Conservation (phyloP, 495 filamentous ascomycete genomes). For the Xylaria grammica region DNA sequence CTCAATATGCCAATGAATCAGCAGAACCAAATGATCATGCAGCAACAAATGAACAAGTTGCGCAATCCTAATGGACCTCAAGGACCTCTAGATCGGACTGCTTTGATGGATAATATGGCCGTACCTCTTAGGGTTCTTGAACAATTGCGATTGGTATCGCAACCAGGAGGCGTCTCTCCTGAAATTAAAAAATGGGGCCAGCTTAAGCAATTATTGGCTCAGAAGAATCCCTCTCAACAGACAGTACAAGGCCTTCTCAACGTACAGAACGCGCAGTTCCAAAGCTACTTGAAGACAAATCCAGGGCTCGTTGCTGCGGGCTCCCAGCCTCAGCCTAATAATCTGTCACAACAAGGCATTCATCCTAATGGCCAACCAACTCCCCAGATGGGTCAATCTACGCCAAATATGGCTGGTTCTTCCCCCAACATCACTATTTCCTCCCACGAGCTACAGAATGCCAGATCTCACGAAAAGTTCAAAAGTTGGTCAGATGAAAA, state of each 20-base stretch:
- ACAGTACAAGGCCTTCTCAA: constrained; percentile 52
- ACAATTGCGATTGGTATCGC: constrained; percentile 24
- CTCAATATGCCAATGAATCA: constrained; percentile 41
- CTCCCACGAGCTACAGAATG: constrained; percentile 52
- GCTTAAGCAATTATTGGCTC: constrained; percentile 65
- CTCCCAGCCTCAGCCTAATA: constrained; percentile 30
- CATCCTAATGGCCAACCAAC: constrained; percentile 43
- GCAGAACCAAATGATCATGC: constrained; percentile 42
- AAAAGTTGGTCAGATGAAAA: constrained; percentile 58
- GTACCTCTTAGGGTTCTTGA: constrained; percentile 35
- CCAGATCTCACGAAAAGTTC: constrained; percentile 45
- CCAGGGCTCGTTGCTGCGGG: constrained; percentile 25
- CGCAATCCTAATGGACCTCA: constrained; percentile 30
- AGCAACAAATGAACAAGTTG: constrained; percentile 40
- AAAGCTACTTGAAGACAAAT: constrained; percentile 35
- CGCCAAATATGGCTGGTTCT: constrained; percentile 32
- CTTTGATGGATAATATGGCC: constrained; percentile 47
- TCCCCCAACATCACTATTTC: constrained; percentile 29
- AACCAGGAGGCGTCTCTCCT: constrained; percentile 49
- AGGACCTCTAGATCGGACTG: constrained; percentile 22
- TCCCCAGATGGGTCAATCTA: constrained; percentile 25
- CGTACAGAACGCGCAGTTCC: constrained; percentile 63
- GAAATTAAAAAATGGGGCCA: constrained; percentile 74
- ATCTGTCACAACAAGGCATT: constrained; percentile 41
- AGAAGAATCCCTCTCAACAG: constrained; percentile 52